A percentile compares a stretch with the other conserved stretches of the same genome.
Conservation (phyloP, 2,329 filamentous ascomycete genomes). For the Metarhizium anisopliae region DNA sequence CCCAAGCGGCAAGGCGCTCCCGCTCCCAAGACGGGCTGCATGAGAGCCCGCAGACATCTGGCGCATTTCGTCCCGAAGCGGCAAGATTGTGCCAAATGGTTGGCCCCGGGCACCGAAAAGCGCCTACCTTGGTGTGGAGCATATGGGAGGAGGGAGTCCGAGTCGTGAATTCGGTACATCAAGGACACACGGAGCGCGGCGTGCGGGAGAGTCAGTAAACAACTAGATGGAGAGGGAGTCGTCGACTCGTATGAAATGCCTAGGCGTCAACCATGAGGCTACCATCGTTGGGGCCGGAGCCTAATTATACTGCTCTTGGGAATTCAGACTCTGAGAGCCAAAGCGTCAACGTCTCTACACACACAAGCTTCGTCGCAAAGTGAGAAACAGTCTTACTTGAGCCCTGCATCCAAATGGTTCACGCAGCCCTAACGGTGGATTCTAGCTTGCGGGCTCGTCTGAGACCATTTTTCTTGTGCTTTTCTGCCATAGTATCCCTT, state of each 20-base stretch:
- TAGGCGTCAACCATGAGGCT: background rate
- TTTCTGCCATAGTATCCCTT: background rate
- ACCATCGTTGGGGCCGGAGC: background rate
- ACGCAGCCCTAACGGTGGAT: background rate
- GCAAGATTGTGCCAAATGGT: background rate
- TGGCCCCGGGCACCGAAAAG: background rate
- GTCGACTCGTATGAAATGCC: background rate
- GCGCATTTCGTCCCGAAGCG: background rate
- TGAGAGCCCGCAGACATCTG: background rate
- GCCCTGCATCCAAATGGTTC: background rate
- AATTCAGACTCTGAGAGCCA: background rate
- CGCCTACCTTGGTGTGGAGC: background rate
- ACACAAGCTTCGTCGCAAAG: background rate
- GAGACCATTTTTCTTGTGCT: background rate
- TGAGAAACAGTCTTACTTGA: background rate
- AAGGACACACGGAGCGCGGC: background rate
- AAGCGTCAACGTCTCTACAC: background rate
- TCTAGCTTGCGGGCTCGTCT: background rate
- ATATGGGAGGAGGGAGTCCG: background rate
- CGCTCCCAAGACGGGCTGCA: background rate
- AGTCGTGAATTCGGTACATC: background rate
- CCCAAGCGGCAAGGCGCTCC: background rate
- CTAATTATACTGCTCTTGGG: too few relatives aligned
- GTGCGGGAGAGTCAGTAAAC: background rate
- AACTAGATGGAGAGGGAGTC: background rate